Conservation (phyloP, 306 rosid genomes). For the Crotalaria pallida region DNA sequence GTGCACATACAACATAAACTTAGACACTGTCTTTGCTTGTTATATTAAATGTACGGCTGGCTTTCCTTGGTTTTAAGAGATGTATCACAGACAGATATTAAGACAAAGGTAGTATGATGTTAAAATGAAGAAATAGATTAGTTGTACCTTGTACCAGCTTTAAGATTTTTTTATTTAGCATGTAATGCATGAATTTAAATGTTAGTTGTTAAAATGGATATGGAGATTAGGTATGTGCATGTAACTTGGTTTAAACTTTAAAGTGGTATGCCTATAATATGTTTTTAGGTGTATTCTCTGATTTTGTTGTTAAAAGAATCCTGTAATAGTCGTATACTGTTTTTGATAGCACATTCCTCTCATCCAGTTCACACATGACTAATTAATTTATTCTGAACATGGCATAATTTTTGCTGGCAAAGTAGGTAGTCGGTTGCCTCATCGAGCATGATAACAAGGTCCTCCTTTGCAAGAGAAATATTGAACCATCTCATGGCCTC, state of each 20-base stretch:
- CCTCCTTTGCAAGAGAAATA: slow-evolving; percentile 96
- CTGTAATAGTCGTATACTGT: slow-evolving; percentile 5
- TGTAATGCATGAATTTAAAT: not conserved
- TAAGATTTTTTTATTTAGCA: not conserved
- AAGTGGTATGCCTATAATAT: not conserved
- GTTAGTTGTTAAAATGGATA: not conserved
- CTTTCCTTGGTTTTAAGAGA: slow-evolving; percentile 1
- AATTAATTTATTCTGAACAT: slow-evolving; percentile 24
- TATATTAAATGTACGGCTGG: not conserved
- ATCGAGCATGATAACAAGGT: slow-evolving; percentile 71
- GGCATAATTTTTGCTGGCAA: slow-evolving; percentile 24
- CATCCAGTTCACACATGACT: not conserved
- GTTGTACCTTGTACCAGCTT: not conserved
- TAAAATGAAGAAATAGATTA: not conserved
- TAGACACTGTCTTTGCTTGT: not conserved
- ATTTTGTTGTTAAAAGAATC: not conserved
- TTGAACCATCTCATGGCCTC: slow-evolving; percentile 90
- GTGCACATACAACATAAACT: not conserved
- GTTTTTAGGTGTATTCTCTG: not conserved
- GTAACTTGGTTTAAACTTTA: slow-evolving; percentile 1
- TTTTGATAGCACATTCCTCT: not conserved
- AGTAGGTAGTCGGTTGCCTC: slow-evolving; percentile 95
- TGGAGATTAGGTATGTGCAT: slow-evolving; percentile 3
- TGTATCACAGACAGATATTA: not conserved
- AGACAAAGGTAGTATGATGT: not conserved